Base-by-base conservation (phyloP, 176 grass and related monocot genomes). In the Carex parvula region DNA sequence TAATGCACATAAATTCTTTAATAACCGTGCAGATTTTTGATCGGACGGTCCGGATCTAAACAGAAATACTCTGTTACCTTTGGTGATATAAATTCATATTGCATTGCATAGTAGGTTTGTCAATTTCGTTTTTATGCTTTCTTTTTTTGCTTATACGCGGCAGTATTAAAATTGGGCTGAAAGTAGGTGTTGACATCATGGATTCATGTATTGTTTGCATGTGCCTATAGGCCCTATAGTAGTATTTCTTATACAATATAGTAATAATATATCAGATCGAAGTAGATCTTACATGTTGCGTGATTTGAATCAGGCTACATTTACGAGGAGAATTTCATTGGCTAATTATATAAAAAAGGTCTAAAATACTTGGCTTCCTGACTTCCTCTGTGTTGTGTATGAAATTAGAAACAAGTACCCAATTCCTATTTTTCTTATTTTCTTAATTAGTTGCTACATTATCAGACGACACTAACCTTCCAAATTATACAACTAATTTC, bases 281-380 rank as follows among this genome's bases (percentile, higher is more conserved):
- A 35, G 73, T 78, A 78, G 26, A 78, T 78, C 73, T 78, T 78
- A 56, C 42, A 50, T 26, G 37, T 26, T 73, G 70, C n/a, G 13
- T 78, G 52, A 78, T 78, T 78, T 57, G 73, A 53, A 78, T 78
- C 26, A 78, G 73, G 73, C 73, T 78, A 78, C 52, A 56, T 33
- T 57, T 78, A 78, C 73, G 73, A 78, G 73, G 73, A 78, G 24
- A 30, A 78, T 56, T 78, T 57, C 52, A 57, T 55, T 77, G 13
- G 48, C 50, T 56, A 6, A 4, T 77, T 77, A 15, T 33, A 77
- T 56, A 39, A 39, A 77, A 77, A 76, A 16, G 8, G 22, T 56
- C 22, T 76, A 22, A 55, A 55, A 56, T 76, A 3, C 22, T 56
- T 35, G 18, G 24, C 52, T 56, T 32, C 50, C 24, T 35, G 18